These are phyloP conservation scores for Blepharisma japonicum DNA, from an alignment of 73 alveolate genomes.

Conservation along the genomic window DNA sequence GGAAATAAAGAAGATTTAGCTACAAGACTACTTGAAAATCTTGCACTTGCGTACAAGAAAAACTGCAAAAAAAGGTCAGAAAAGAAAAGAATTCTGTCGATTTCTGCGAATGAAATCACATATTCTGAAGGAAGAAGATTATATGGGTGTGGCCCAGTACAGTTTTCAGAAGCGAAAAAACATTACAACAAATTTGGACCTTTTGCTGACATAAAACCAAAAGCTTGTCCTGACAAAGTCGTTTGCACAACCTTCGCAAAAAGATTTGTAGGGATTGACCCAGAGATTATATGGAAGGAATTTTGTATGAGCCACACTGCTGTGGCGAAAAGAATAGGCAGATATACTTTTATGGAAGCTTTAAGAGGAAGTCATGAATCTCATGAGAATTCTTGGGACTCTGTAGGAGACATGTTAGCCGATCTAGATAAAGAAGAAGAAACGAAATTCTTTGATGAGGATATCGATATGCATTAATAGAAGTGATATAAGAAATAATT, in stretches of 20 bases:
- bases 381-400: no score
- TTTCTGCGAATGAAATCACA: conserved; percentile 18
- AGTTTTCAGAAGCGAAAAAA: conserved; percentile 28
- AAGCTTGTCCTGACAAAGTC: not conserved
- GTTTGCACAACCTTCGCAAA: not conserved
- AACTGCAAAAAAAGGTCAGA: conserved; percentile 28
- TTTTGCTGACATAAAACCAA: conserved; percentile 3
- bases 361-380: no score
- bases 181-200: conserved; percentile 25
- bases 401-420: no score
- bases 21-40: not conserved
- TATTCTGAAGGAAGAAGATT: conserved; percentile 27
- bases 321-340: conserved; percentile 19
- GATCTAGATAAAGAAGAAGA: no score
- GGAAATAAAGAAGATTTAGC: conserved; percentile 14
- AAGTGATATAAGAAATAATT: no score
- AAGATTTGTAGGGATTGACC: not conserved
- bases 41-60: conserved; percentile 24
- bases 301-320: conserved; percentile 1
- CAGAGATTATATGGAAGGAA: conserved; percentile 7
- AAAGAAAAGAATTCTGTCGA: conserved; percentile 23
- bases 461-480: no score
- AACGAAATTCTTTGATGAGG: no score
- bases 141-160: conserved; percentile 20
- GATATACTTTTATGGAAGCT: no score